Conservation (phyloP, 768 basidiomycete species). For the Serendipita sp. region DNA sequence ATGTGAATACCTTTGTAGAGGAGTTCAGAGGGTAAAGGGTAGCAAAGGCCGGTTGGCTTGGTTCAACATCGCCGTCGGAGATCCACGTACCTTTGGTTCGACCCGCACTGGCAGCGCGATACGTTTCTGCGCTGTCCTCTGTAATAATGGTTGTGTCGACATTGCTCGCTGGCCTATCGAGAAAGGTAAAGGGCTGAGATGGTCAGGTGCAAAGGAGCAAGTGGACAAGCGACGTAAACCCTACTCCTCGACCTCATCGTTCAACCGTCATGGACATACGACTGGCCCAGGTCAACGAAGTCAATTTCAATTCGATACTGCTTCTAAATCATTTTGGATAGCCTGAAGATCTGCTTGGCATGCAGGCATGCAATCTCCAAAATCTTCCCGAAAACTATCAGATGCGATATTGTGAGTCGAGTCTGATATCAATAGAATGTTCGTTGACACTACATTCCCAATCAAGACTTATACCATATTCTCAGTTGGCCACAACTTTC, state of each 20-base stretch:
- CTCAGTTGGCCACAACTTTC: conserved; percentile 90
- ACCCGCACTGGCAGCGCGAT: conserved; percentile 93
- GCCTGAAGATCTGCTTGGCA: conserved; percentile 77
- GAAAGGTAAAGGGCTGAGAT: not conserved
- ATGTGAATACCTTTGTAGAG: not conserved
- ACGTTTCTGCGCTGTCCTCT: conserved; percentile 85
- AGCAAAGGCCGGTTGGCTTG: not conserved
- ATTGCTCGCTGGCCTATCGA: conserved; percentile 26
- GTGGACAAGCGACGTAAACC: not conserved
- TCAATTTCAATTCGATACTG: not conserved
- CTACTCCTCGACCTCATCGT: not conserved
- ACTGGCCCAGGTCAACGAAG: not conserved
- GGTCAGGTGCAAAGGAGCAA: not conserved
- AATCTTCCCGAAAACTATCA: conserved; percentile 88
- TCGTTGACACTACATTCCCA: not conserved
- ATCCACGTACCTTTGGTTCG: conserved; percentile 52
- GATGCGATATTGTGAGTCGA: conserved; percentile 53
- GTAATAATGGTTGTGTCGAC: conserved; percentile 96
- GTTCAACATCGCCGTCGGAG: not conserved
- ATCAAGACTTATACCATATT: conserved; percentile 68
- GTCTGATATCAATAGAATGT: not conserved
- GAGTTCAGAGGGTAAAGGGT: not conserved
- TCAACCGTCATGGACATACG: not conserved
- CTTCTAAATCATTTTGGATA: conserved; percentile 20
- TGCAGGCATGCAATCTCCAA: conserved; percentile 88